Conservation (phyloP, 2,329 filamentous ascomycete genomes). For the Xylaria sp. region DNA sequence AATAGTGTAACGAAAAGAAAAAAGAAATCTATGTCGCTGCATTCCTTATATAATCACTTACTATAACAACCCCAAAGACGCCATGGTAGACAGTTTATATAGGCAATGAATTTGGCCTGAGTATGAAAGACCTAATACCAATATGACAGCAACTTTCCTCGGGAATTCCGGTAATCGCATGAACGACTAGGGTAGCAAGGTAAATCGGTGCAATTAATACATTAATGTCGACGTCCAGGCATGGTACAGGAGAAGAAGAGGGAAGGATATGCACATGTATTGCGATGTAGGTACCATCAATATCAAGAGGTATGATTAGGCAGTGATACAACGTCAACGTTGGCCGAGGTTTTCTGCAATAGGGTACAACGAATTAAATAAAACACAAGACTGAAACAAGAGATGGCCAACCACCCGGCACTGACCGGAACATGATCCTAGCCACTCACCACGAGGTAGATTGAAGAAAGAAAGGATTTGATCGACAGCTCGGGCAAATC, state of each 20-base stretch:
- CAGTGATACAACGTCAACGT: slow-evolving; percentile 11
- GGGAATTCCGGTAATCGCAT: neutral
- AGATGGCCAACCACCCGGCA: neutral
- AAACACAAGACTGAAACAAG: slow-evolving; percentile 19
- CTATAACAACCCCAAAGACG: neutral
- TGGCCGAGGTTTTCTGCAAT: neutral
- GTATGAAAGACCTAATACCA: too few species aligned
- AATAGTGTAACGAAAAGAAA: neutral
- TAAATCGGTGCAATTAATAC: slow-evolving; percentile 12
- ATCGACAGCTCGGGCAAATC: slow-evolving; percentile 19
- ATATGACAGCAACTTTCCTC: neutral
- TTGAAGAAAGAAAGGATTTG: slow-evolving; percentile 6
- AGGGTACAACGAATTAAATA: slow-evolving; percentile 12
- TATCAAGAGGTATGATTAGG: neutral
- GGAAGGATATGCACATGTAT: neutral
- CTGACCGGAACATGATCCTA: slow-evolving; percentile 7
- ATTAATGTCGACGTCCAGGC: neutral
- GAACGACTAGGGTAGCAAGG: neutral
- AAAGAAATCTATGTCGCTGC: neutral
- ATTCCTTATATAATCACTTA: neutral
- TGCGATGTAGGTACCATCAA: neutral
- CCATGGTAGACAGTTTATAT: neutral
- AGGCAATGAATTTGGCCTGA: too few species aligned
- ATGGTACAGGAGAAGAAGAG: neutral
- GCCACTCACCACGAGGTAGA: slow-evolving; percentile 17